These are phyloP conservation scores for Serendipita sp. DNA, from an alignment of 768 basidiomycete species.

Conservation along the genomic window DNA sequence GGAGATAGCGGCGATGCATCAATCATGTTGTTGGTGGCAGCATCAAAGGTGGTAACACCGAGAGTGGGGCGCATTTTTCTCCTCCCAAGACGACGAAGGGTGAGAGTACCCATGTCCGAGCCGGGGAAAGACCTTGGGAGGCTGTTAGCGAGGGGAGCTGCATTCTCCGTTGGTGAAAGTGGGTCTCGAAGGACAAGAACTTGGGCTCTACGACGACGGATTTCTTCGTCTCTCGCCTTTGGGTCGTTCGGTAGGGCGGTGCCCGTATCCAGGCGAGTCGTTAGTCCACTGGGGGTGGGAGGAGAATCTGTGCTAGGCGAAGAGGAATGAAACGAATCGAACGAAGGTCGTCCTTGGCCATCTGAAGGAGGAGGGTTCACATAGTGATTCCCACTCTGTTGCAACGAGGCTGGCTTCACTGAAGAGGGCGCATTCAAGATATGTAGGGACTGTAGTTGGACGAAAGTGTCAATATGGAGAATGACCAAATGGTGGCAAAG, in stretches of 20 bases:
- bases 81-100: background rate
- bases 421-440: too few relatives aligned
- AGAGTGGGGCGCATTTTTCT: background rate
- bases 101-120: background rate
- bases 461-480: too few relatives aligned
- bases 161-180: background rate
- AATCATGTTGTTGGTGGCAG: background rate
- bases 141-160: background rate
- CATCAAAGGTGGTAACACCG: background rate
- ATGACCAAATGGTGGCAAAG: too few relatives aligned
- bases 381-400: background rate
- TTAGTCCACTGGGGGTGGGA: background rate
- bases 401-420: background rate
- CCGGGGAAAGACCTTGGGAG: background rate
- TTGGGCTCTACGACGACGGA: background rate
- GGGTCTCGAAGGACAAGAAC: background rate
- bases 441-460: too few relatives aligned
- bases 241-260: background rate
- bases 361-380: background rate
- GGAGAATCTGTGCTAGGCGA: background rate
- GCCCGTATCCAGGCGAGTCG: background rate
- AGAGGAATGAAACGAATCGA: background rate
- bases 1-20: background rate
- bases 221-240: background rate
- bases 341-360: background rate